Evolutionary conservation across 73 alveolate species (phyloP).

Genomic region (Breviolum minutum): DNA sequence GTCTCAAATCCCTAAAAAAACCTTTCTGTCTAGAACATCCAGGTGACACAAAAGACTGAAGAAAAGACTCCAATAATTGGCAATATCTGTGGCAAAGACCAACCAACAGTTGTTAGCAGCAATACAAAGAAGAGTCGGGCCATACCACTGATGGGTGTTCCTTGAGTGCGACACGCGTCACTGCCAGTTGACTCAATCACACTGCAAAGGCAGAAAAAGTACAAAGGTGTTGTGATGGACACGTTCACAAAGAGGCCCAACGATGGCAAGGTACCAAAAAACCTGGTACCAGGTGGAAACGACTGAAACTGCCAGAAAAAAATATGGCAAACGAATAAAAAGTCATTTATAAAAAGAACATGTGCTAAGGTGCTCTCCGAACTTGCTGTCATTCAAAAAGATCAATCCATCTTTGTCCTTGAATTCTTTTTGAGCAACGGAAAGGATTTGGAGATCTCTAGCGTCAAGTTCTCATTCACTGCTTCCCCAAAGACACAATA

Average conservation of each 20-base stretch:
- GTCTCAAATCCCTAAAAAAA: too few relatives aligned
- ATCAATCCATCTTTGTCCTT: too few relatives aligned
- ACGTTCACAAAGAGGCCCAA: conserved; percentile 11
- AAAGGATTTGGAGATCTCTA: background rate
- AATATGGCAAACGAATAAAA: too few relatives aligned
- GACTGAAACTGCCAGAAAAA: background rate
- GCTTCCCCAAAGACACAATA: background rate
- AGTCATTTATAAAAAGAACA: too few relatives aligned
- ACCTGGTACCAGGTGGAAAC: background rate
- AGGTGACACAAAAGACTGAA: background rate
- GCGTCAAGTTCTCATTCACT: background rate
- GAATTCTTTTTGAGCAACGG: background rate
- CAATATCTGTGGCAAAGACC: background rate
- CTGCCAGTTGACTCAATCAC: conserved; percentile 9
- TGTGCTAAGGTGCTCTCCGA: too few relatives aligned
- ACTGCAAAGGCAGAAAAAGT: background rate
- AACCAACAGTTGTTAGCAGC: background rate
- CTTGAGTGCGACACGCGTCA: background rate
- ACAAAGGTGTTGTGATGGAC: background rate
- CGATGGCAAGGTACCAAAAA: background rate
- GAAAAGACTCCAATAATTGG: background rate
- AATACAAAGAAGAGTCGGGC: background rate
- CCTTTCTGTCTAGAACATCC: too few relatives aligned
- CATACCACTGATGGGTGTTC: background rate
- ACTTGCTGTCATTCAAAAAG: too few relatives aligned